phyloP scores from a whole-genome alignment of 495 filamentous ascomycete genomes.

The Hypoxylon crocopeplum region DNA sequence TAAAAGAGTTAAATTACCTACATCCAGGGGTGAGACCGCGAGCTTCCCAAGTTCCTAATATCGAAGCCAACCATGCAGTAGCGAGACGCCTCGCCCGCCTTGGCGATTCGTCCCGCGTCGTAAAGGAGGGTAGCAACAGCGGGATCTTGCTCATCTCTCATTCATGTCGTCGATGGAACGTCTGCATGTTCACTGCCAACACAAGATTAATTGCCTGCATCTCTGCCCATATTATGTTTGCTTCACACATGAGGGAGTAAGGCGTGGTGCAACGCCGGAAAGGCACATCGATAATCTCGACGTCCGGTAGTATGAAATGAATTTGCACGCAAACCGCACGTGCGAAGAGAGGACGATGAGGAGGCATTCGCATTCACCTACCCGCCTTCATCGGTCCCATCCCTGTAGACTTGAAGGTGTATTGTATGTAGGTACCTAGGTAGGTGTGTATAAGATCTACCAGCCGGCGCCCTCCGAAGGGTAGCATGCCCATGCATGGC shows the following conservation, averaged over 20 bases:
- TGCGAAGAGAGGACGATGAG: slow-evolving; percentile 22
- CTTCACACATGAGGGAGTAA: background rate
- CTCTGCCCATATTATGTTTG: background rate
- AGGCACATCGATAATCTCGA: slow-evolving; percentile 27
- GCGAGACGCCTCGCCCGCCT: slow-evolving; percentile 33
- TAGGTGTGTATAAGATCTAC: no score
- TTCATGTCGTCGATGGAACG: slow-evolving; percentile 12
- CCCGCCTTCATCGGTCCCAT: slow-evolving; percentile 2
- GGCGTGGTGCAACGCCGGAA: slow-evolving; percentile 28
- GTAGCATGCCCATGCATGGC: no score
- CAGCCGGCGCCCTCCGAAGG: no score
- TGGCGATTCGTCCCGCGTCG: slow-evolving; percentile 31
- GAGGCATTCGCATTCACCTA: slow-evolving; percentile 12
- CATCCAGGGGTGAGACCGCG: slow-evolving; percentile 7
- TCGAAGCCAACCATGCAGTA: slow-evolving; percentile 16
- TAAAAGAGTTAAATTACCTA: slow-evolving; percentile 32
- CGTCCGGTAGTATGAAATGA: slow-evolving; percentile 12
- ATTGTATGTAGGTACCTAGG: no score
- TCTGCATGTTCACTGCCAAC: slow-evolving; percentile 4
- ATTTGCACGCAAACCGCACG: slow-evolving; percentile 19
- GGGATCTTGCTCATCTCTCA: slow-evolving; percentile 25
- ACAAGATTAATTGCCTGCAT: slow-evolving; percentile 22
- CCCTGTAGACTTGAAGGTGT: no score
- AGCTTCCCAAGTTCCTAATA: slow-evolving; percentile 9
- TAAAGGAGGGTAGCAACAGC: slow-evolving; percentile 33